Conservation (phyloP, 148 eudicot genomes). For the Cornus controversa region DNA sequence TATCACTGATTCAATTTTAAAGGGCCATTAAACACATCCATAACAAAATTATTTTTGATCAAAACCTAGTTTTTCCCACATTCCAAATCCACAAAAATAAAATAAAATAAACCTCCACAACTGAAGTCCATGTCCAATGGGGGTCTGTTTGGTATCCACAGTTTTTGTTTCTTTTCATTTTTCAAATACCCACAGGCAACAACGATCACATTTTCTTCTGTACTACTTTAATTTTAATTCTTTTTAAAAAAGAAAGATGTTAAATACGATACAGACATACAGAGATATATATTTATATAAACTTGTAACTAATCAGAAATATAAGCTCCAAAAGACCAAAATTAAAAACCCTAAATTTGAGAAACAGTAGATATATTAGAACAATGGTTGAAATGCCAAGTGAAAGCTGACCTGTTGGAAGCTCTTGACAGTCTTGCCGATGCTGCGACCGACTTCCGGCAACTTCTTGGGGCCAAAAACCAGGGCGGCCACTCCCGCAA, state of each 20-base stretch:
- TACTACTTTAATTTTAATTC: neutral
- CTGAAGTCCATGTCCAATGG: no score
- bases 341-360: neutral
- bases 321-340: neutral
- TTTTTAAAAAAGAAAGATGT: no score
- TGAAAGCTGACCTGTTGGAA: constrained; percentile 67
- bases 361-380: neutral
- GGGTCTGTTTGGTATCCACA: no score
- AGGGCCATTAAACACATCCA: neutral
- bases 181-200: neutral
- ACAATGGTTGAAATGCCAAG: neutral
- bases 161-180: no score
- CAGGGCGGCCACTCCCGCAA: constrained; percentile 83
- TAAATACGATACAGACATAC: neutral
- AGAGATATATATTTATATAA: no score
- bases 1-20: no score
- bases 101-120: no score
- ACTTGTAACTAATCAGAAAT: no score
- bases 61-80: neutral
- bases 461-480: constrained; percentile 85
- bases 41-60: neutral
- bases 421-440: constrained; percentile 90
- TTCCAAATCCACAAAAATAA: no score
- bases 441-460: constrained; percentile 81
- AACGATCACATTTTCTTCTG: neutral